Evolutionary conservation across 768 basidiomycete species (phyloP).

Genomic region (Saitozyma podzolica): DNA sequence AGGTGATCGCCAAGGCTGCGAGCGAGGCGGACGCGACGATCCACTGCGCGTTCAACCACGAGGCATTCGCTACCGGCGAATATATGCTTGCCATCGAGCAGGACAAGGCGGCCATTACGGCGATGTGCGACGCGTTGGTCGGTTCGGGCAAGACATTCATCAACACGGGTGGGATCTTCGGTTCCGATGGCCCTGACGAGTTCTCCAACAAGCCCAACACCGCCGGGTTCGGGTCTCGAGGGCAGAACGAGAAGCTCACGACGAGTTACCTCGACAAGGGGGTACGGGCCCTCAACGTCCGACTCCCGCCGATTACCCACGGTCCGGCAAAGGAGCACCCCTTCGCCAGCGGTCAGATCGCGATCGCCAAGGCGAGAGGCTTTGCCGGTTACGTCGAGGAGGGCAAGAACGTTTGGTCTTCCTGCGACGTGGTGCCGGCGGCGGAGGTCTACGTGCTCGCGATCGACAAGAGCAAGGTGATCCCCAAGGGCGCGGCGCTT

Average conservation of each 20-base stretch:
- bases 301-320: slow-evolving; percentile 26
- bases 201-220: neutral
- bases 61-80: no score
- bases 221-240: neutral
- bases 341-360: slow-evolving; percentile 13
- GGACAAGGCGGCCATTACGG: no score
- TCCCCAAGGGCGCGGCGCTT: slow-evolving; percentile 3
- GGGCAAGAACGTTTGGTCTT: slow-evolving; percentile 23
- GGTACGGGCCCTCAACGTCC: slow-evolving; percentile 16
- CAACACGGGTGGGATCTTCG: slow-evolving; percentile 14
- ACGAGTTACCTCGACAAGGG: slow-evolving; percentile 14
- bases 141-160: slow-evolving; percentile 35
- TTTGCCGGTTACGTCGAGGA: slow-evolving; percentile 17
- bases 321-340: slow-evolving; percentile 8
- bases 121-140: slow-evolving; percentile 10
- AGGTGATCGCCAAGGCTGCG: slow-evolving; percentile 16
- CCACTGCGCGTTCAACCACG: slow-evolving; percentile 20
- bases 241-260: slow-evolving; percentile 11
- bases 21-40: slow-evolving; percentile 26
- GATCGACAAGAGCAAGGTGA: slow-evolving; percentile 12
- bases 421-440: slow-evolving; percentile 20
- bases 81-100: no score
- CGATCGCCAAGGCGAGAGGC: slow-evolving; percentile 7
- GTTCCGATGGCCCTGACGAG: slow-evolving; percentile 1
- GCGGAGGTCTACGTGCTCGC: slow-evolving; percentile 25